Conservation (phyloP, 2,329 filamentous ascomycete genomes). For the Penicillium sp. region DNA sequence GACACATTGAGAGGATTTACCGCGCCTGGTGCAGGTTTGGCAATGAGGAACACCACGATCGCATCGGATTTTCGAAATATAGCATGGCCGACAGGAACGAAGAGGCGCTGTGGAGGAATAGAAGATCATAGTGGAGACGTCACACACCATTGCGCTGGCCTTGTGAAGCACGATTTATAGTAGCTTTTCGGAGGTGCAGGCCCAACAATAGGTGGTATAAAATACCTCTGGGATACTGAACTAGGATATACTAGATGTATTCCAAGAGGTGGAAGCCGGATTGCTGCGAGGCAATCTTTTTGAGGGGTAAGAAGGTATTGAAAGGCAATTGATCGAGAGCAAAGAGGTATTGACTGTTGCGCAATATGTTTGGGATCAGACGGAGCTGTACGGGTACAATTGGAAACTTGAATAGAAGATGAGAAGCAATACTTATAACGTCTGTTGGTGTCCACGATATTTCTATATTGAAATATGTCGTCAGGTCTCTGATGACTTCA, state of each 20-base stretch:
- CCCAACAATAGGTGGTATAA: not conserved
- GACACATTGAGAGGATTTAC: not conserved
- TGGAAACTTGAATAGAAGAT: not conserved
- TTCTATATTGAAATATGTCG: not conserved
- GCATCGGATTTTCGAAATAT: not conserved
- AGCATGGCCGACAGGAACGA: not conserved
- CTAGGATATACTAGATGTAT: not conserved
- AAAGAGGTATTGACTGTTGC: not conserved
- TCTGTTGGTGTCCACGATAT: not conserved
- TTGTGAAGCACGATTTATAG: not conserved
- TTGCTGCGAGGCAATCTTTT: not conserved
- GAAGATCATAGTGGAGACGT: not conserved
- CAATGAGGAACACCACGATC: not conserved
- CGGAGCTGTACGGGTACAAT: not conserved
- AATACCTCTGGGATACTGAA: not conserved
- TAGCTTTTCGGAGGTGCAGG: not conserved
- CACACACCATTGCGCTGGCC: not conserved
- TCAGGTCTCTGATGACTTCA: not conserved
- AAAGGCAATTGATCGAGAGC: not conserved
- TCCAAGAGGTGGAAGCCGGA: not conserved
- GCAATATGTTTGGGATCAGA: not conserved
- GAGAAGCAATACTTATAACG: not conserved
- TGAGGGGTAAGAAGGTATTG: not conserved
- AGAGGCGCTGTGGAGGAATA: not conserved
- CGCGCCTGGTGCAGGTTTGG: not conserved